These are phyloP conservation scores for Xylaria telfairii DNA, from an alignment of 495 filamentous ascomycete species.

Conservation along the genomic window DNA sequence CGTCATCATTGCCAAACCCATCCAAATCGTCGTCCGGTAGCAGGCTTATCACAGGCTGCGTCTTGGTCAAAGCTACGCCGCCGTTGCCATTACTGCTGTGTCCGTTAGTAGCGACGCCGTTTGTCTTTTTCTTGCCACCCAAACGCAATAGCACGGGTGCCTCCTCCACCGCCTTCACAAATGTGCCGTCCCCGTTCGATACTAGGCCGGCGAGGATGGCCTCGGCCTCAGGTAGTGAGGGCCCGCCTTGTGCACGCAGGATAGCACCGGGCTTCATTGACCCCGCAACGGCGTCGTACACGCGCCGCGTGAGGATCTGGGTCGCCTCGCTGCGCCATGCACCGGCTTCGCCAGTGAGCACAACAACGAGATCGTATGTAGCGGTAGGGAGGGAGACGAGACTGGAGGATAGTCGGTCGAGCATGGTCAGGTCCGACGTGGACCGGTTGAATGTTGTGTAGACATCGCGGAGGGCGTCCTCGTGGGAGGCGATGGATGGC, in stretches of 20 bases:
- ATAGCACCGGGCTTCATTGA: constrained; percentile 75
- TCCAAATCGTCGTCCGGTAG: constrained; percentile 44
- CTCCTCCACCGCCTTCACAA: constrained; percentile 75
- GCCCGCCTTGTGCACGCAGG: constrained; percentile 71
- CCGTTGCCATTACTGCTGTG: constrained; percentile 30
- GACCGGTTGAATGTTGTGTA: constrained; percentile 68
- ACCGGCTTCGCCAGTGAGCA: constrained; percentile 70
- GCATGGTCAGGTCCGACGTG: constrained; percentile 93
- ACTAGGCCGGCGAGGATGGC: constrained; percentile 85
- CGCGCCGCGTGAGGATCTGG: constrained; percentile 66
- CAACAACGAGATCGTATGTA: constrained; percentile 83
- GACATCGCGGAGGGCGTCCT: constrained; percentile 52
- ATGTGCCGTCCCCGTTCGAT: constrained; percentile 57
- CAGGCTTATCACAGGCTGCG: constrained; percentile 7
- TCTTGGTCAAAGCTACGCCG: constrained; percentile 18
- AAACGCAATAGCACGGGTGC: constrained; percentile 71
- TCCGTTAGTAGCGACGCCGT: constrained; percentile 26
- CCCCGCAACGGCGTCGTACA: constrained; percentile 70
- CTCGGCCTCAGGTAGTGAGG: constrained; percentile 61
- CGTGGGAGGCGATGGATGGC: constrained; percentile 57
- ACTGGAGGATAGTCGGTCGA: constrained; percentile 87
- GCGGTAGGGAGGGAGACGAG: constrained; percentile 76
- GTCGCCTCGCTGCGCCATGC: constrained; percentile 57
- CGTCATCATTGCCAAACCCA: constrained; percentile 70
- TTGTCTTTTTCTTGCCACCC: constrained; percentile 64